Conservation (phyloP, 1,284 basidiomycete genomes). For the Vanrija pseudolonga region DNA sequence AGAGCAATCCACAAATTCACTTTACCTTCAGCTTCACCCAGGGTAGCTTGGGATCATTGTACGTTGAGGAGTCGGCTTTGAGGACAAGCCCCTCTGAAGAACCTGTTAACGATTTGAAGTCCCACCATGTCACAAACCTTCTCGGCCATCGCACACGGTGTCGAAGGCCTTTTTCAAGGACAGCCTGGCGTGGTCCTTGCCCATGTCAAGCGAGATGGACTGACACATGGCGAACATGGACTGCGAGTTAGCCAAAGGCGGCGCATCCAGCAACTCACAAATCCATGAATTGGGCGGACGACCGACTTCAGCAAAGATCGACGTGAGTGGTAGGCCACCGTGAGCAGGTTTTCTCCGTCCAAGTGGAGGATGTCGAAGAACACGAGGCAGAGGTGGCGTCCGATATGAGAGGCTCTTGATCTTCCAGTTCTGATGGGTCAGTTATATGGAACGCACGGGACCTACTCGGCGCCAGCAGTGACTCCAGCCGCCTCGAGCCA, state of each 20-base stretch:
- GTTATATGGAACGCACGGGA: neutral
- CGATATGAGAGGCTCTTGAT: too few species aligned
- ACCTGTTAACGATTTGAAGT: conserved; percentile 13
- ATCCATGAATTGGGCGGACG: conserved; percentile 57
- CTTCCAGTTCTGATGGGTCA: too few species aligned
- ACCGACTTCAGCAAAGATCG: conserved; percentile 60
- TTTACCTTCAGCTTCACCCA: conserved; percentile 70
- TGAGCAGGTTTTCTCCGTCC: conserved; percentile 59
- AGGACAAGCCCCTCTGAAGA: conserved; percentile 67
- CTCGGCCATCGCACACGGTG: neutral
- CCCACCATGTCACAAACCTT: neutral
- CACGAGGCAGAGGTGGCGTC: conserved; percentile 65
- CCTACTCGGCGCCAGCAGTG: neutral
- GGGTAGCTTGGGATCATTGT: conserved; percentile 60
- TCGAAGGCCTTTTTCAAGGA: too few species aligned
- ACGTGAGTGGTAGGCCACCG: conserved; percentile 58
- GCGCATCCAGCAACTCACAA: conserved; percentile 37
- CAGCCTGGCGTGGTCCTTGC: too few species aligned
- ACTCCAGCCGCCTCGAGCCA: conserved; percentile 39
- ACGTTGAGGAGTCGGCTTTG: conserved; percentile 64
- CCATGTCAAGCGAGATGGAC: too few species aligned
- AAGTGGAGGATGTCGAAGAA: conserved; percentile 78
- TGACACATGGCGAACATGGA: conserved; percentile 2
- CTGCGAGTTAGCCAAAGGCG: neutral
- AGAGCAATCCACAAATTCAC: neutral